phyloP scores from a whole-genome alignment of 1,139 yeast genomes.

The Sugiyamaella grinbergsii region DNA sequence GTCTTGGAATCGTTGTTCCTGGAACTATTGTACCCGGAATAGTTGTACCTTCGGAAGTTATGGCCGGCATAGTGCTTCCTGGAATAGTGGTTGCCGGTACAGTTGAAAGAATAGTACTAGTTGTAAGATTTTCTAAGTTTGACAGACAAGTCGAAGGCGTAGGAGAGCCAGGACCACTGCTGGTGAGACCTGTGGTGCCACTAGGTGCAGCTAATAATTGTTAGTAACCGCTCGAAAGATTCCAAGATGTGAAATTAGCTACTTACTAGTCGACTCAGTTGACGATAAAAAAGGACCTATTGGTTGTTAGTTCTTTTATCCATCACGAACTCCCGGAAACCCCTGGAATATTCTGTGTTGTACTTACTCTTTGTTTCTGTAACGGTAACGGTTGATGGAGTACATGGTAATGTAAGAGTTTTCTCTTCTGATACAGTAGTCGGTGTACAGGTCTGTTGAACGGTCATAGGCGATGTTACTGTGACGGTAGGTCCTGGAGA shows the following conservation, averaged over 20 bases:
- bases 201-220: slow-evolving; percentile 33
- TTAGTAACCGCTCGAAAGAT: slow-evolving; percentile 1
- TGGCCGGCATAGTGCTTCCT: slow-evolving; percentile 29
- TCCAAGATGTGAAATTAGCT: not conserved
- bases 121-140: slow-evolving; percentile 5
- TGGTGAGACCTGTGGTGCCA: slow-evolving; percentile 44
- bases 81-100: slow-evolving; percentile 28
- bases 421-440: slow-evolving; percentile 2
- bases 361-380: slow-evolving; percentile 27
- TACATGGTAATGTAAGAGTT: slow-evolving; percentile 9
- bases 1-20: slow-evolving; percentile 11
- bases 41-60: slow-evolving; percentile 19
- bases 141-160: slow-evolving; percentile 7
- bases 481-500: slow-evolving; percentile 24
- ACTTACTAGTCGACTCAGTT: slow-evolving; percentile 40
- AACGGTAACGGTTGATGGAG: slow-evolving; percentile 20
- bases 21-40: slow-evolving; percentile 26
- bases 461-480: slow-evolving; percentile 6
- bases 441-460: slow-evolving; percentile 1
- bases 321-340: too few species aligned
- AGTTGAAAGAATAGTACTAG: slow-evolving; percentile 19
- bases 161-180: slow-evolving; percentile 39
- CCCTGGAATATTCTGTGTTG: not conserved
- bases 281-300: slow-evolving; percentile 42
- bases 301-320: slow-evolving; percentile 11